Conservation (phyloP, 192 early-diverging fungal species). For the Coemansia sp. region DNA sequence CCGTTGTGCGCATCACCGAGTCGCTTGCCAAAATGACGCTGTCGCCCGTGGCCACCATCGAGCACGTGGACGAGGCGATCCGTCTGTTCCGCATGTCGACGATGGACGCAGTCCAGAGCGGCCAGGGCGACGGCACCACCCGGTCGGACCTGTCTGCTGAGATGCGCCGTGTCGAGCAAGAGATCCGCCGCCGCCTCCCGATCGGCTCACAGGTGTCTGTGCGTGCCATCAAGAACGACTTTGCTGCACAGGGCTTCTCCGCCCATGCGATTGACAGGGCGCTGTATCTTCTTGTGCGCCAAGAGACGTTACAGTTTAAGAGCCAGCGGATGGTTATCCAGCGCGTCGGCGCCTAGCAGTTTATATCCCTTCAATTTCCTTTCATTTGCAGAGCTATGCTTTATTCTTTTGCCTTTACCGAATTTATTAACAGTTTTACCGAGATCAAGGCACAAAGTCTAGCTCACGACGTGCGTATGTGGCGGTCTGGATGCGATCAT, state of each 20-base stretch:
- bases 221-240: conserved; percentile 63
- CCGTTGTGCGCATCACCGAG: conserved; percentile 97
- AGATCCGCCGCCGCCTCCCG: conserved; percentile 82
- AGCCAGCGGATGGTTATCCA: conserved; percentile 67
- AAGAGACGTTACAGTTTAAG: conserved; percentile 79
- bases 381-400: neutral
- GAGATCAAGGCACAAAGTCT: too few species aligned
- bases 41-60: conserved; percentile 75
- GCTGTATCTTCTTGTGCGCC: conserved; percentile 76
- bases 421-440: neutral
- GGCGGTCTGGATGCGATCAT: too few species aligned
- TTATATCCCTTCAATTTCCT: neutral
- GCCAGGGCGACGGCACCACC: conserved; percentile 77
- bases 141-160: conserved; percentile 71
- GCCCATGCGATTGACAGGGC: conserved; percentile 68
- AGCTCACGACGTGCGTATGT: too few species aligned
- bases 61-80: conserved; percentile 96
- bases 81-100: conserved; percentile 97
- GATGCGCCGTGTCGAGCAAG: conserved; percentile 78
- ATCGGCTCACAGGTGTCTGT: conserved; percentile 79
- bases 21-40: conserved; percentile 95
- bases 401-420: neutral
- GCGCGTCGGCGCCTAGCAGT: conserved; percentile 48
- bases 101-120: conserved; percentile 93
- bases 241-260: conserved; percentile 54